Evolutionary conservation across 1,284 basidiomycete genomes (phyloP).

Genomic region (Cutaneotrichosporon mucoides): DNA sequence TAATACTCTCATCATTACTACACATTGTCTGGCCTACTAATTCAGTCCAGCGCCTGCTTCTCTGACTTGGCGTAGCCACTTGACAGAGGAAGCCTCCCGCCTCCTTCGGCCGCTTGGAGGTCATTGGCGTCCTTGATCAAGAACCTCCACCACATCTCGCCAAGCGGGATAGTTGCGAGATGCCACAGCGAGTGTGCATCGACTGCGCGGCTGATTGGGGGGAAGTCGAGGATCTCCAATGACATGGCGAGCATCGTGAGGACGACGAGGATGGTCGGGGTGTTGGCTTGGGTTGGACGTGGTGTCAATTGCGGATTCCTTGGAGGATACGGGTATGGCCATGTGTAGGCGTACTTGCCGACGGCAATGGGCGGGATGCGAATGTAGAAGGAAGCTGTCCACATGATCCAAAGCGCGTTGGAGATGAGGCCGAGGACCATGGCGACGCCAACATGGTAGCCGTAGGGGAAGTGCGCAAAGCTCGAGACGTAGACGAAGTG

Average conservation of each 20-base stretch:
- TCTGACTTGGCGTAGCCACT: too few relatives aligned
- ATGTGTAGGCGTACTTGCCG: neutral
- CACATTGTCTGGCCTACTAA: too few relatives aligned
- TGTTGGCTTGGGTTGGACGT: constrained; percentile 49
- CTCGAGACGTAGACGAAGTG: constrained; percentile 56
- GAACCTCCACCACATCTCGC: constrained; percentile 78
- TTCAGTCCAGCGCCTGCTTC: neutral
- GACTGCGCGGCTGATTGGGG: constrained; percentile 68
- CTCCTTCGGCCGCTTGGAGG: constrained; percentile 22
- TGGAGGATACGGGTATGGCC: constrained; percentile 32
- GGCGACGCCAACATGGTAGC: constrained; percentile 90
- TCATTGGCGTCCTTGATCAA: constrained; percentile 33
- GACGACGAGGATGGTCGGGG: constrained; percentile 58
- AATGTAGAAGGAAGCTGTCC: constrained; percentile 58
- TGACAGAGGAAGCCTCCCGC: neutral
- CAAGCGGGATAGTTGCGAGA: constrained; percentile 74
- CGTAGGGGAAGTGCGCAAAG: constrained; percentile 75
- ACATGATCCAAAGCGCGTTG: constrained; percentile 80
- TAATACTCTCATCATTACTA: neutral
- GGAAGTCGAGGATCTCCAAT: constrained; percentile 90
- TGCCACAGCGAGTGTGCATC: constrained; percentile 98
- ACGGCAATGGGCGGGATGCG: constrained; percentile 23
- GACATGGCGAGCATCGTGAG: constrained; percentile 71
- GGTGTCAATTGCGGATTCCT: constrained; percentile 26
- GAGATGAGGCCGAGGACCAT: constrained; percentile 63